Conservation (phyloP, 2,329 filamentous ascomycete genomes). For the Colletotrichum sp. region DNA sequence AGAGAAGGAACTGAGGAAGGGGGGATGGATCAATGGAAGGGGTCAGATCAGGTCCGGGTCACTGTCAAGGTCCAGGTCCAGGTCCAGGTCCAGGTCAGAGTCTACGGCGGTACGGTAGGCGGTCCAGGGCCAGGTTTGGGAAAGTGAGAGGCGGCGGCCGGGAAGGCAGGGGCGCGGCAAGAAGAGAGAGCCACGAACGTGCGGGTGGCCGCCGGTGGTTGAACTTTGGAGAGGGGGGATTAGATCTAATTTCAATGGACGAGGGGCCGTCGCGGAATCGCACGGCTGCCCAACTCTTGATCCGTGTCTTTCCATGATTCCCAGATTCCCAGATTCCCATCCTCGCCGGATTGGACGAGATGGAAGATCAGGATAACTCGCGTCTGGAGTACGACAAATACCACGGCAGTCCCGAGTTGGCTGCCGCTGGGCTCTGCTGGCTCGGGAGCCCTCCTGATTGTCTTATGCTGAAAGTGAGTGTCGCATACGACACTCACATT, state of each 20-base stretch:
- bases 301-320: neutral
- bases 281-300: neutral
- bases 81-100: neutral
- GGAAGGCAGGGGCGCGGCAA: neutral
- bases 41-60: constrained; percentile 11
- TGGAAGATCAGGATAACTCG: neutral
- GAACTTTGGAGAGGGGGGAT: neutral
- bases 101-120: neutral
- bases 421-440: neutral
- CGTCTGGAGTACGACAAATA: neutral
- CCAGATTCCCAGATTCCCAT: neutral
- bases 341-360: neutral
- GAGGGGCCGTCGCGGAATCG: constrained; percentile 8
- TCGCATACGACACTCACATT: neutral
- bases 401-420: neutral
- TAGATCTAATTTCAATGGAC: constrained; percentile 17
- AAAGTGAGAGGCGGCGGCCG: neutral
- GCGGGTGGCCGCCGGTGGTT: neutral
- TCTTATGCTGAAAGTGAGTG: neutral
- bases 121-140: neutral
- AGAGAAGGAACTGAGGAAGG: neutral
- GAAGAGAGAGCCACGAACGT: neutral
- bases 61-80: constrained; percentile 3
- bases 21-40: neutral
- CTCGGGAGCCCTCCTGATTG: neutral